Percentiles rank a stretch among this genome's conserved stretches.
These are phyloP conservation scores for Kurtzmaniella fragi DNA, from an alignment of 805 yeast species.

Conservation along the genomic window DNA sequence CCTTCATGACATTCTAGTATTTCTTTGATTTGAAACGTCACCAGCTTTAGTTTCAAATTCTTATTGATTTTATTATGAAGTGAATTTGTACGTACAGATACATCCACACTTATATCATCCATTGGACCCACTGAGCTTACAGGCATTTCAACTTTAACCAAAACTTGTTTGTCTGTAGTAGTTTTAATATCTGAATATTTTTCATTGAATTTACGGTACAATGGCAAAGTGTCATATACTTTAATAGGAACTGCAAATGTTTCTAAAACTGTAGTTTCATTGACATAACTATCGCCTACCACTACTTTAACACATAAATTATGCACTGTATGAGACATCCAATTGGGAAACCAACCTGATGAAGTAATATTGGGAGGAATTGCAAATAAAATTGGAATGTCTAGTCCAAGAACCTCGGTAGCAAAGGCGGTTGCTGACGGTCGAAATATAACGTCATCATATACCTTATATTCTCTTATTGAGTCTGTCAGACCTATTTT, in stretches of 20 bases:
- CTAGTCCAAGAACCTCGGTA: slow-evolving; percentile 47
- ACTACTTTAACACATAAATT: slow-evolving; percentile 35
- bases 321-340: slow-evolving; percentile 47
- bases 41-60: slow-evolving; percentile 36
- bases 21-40: slow-evolving; percentile 48
- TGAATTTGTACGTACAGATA: slow-evolving; percentile 39
- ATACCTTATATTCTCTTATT: slow-evolving; percentile 27
- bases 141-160: slow-evolving; percentile 43
- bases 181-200: slow-evolving; percentile 39
- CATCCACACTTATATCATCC: slow-evolving; percentile 39
- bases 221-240: slow-evolving; percentile 52
- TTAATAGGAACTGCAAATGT: slow-evolving; percentile 51
- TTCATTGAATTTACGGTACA: slow-evolving; percentile 51
- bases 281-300: slow-evolving; percentile 24
- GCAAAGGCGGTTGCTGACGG: slow-evolving; percentile 36
- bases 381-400: slow-evolving; percentile 55
- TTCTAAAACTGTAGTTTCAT: slow-evolving; percentile 26
- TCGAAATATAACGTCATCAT: slow-evolving; percentile 28
- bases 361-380: slow-evolving; percentile 49
- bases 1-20: slow-evolving; percentile 49
- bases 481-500: slow-evolving; percentile 27
- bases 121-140: slow-evolving; percentile 55
- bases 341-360: slow-evolving; percentile 44
- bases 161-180: slow-evolving; percentile 46
- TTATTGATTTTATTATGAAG: slow-evolving; percentile 23